Percentiles rank a stretch among this genome's conserved stretches.
Evolutionary conservation across 2,329 filamentous ascomycete genomes (phyloP).

Genomic region (Sporothrix curviconia): DNA sequence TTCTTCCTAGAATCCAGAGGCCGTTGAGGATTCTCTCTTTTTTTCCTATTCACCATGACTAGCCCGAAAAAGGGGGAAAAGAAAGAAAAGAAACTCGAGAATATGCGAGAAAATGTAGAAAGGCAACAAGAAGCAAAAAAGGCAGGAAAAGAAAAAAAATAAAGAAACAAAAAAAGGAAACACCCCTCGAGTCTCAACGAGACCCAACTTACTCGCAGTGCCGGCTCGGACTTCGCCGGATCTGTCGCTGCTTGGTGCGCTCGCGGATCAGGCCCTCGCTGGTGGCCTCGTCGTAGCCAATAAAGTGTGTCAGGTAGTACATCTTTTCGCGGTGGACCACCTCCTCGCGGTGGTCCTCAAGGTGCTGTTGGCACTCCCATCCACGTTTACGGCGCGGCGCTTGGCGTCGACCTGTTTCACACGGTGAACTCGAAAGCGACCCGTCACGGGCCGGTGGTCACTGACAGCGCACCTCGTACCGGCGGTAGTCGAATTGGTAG

Average conservation of each 20-base stretch:
- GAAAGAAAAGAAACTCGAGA: not conserved
- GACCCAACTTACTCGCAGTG: conserved; percentile 1
- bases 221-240: conserved; percentile 23
- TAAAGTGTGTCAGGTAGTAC: conserved; percentile 43
- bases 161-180: not conserved
- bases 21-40: not conserved
- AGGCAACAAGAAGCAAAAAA: not conserved
- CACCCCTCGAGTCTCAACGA: not conserved
- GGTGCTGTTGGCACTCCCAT: conserved; percentile 67
- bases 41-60: not conserved
- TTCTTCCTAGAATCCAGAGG: not conserved
- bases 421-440: conserved; percentile 69
- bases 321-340: conserved; percentile 63
- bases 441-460: conserved; percentile 89
- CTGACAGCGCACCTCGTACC: conserved; percentile 87
- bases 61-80: not conserved
- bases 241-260: conserved; percentile 25
- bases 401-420: conserved; percentile 74
- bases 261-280: conserved; percentile 42
- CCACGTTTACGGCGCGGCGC: conserved; percentile 59
- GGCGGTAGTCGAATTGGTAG: conserved; percentile 77
- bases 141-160: too few relatives aligned
- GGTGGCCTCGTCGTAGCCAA: conserved; percentile 49
- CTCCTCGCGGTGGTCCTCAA: conserved; percentile 63
- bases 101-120: not conserved